Conservation (phyloP, 164 flowering plant genomes). For the Berberis thunbergii region DNA sequence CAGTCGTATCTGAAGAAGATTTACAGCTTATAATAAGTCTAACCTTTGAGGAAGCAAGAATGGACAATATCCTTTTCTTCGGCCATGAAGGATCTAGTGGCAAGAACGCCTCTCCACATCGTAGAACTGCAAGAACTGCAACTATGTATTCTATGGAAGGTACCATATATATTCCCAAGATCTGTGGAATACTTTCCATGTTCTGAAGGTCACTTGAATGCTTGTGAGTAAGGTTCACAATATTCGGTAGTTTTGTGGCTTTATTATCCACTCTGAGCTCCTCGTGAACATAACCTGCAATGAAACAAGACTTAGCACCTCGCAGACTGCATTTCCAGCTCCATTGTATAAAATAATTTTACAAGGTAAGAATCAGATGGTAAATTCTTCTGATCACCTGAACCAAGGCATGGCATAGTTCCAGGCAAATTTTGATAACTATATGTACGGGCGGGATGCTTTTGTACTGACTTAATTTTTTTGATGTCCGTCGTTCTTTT, state of each 20-base stretch:
- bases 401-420: too few relatives aligned
- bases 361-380: too few relatives aligned
- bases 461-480: too few relatives aligned
- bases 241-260: conserved; percentile 4
- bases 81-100: conserved; percentile 92
- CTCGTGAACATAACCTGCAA: conserved; percentile 14
- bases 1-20: conserved; percentile 18
- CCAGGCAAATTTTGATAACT: too few relatives aligned
- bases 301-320: background rate
- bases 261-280: conserved; percentile 2
- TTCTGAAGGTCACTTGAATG: too few relatives aligned
- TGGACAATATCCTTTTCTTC: conserved; percentile 47
- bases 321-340: too few relatives aligned
- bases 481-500: too few relatives aligned
- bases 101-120: conserved; percentile 81
- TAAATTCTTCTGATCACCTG: too few relatives aligned
- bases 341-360: too few relatives aligned
- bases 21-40: conserved; percentile 37
- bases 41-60: conserved; percentile 43
- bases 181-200: conserved; percentile 21
- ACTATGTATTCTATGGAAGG: conserved; percentile 80
- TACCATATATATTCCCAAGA: conserved; percentile 60
- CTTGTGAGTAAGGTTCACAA: background rate
- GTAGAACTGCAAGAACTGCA: conserved; percentile 63
- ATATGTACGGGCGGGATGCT: too few relatives aligned